Conservation (phyloP, 306 rosid species). For the Ammopiptanthus mongolicus region DNA sequence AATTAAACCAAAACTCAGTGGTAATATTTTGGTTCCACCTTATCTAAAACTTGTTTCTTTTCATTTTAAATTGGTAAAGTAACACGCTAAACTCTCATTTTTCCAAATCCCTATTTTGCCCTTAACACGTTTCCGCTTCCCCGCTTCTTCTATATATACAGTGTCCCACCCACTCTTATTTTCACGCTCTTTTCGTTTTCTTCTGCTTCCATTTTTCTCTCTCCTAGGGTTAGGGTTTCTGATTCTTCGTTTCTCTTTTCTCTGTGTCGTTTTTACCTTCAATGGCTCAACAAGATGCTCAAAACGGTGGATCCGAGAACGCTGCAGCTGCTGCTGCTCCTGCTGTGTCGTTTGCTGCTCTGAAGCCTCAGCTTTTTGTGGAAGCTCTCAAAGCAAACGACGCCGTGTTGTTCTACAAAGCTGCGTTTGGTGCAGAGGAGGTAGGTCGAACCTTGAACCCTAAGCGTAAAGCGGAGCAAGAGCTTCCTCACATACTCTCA, state of each 20-base stretch:
- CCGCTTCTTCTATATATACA: constrained; percentile 49
- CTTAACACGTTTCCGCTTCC: constrained; percentile 46
- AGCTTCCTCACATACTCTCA: constrained; percentile 50
- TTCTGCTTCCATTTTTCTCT: constrained; percentile 20
- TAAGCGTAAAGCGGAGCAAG: constrained; percentile 89
- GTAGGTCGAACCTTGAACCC: constrained; percentile 44
- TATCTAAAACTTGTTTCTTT: not conserved
- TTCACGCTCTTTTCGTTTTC: constrained; percentile 30
- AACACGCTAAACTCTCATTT: not conserved
- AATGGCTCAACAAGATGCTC: constrained; percentile 64
- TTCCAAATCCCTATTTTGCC: constrained; percentile 30
- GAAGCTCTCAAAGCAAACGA: constrained; percentile 67
- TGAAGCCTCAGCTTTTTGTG: constrained; percentile 49
- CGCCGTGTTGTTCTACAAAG: constrained; percentile 69
- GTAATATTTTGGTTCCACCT: not conserved
- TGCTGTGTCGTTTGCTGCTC: constrained; percentile 28
- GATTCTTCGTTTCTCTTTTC: not conserved
- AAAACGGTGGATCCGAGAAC: constrained; percentile 51
- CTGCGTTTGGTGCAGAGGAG: constrained; percentile 76
- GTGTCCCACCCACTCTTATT: constrained; percentile 14
- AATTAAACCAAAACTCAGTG: not conserved
- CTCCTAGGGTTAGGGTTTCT: constrained; percentile 46
- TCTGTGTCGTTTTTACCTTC: not conserved
- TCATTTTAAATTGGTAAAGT: not conserved
- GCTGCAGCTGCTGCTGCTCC: not conserved